phyloP scores from a whole-genome alignment of 805 yeast species.

The Sugiyamaella qingdaonensis region DNA sequence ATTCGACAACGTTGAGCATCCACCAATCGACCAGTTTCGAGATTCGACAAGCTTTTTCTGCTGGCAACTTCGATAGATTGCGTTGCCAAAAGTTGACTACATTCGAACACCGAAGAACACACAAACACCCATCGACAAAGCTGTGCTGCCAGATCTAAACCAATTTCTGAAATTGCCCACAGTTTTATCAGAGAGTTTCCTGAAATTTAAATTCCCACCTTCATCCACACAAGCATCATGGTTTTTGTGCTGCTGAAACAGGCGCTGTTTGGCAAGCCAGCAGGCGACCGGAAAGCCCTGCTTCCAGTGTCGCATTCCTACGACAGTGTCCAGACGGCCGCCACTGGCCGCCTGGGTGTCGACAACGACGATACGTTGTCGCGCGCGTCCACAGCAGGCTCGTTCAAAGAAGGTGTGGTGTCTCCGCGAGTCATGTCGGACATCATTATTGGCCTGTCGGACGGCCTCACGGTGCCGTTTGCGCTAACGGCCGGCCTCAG shows the following conservation, averaged over 20 bases:
- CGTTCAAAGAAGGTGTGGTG: slow-evolving; percentile 20
- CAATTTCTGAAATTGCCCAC: too few relatives aligned
- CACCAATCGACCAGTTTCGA: too few relatives aligned
- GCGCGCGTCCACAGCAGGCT: slow-evolving; percentile 13
- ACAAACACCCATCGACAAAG: too few relatives aligned
- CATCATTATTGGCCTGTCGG: slow-evolving; percentile 87
- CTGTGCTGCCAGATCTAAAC: too few relatives aligned
- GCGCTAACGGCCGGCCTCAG: slow-evolving; percentile 96
- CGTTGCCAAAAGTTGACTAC: too few relatives aligned
- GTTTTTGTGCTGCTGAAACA: slow-evolving; percentile 33
- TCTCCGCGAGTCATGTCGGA: slow-evolving; percentile 89
- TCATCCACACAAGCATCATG: slow-evolving; percentile 17
- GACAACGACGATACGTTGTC: slow-evolving; percentile 16
- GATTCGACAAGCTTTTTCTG: too few relatives aligned
- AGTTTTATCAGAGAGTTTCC: too few relatives aligned
- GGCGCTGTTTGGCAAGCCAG: slow-evolving; percentile 25
- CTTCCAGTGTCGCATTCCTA: slow-evolving; percentile 27
- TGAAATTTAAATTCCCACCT: too few relatives aligned
- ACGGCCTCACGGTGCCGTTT: slow-evolving; percentile 97
- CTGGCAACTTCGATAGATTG: too few relatives aligned
- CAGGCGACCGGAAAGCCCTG: slow-evolving; percentile 24
- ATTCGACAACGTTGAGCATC: too few relatives aligned
- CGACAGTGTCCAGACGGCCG: slow-evolving; percentile 17
- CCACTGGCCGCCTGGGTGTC: slow-evolving; percentile 2
- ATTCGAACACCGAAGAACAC: too few relatives aligned